Evolutionary conservation across 2,329 filamentous ascomycete species (phyloP), one percentile per base, ranked within the genome.

Genomic region (Microdochium nivale): DNA sequence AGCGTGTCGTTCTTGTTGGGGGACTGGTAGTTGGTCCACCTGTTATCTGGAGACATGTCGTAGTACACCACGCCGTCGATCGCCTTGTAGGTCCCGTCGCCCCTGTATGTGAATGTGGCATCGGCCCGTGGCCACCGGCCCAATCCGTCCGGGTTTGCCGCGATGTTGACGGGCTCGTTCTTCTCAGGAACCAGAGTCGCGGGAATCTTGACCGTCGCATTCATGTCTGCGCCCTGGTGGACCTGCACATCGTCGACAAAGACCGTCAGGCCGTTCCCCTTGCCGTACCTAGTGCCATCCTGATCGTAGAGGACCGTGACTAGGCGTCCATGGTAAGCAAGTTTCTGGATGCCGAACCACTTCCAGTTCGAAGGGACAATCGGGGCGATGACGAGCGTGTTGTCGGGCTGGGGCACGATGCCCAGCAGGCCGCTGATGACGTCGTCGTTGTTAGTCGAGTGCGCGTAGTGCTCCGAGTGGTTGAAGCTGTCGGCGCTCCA

Each of bases 401-500:
- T 60, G n/a, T 70, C 68, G 7, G 66, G 53, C 10, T 64, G 66
- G 3, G 69, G 67, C 14, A 70, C 55, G 8, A 74, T 64, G 3
- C 72, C 72, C 14, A 75, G 53, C 1, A 75, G 59, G 2, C 71
- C 69, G 8, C 71, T 69, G 47, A 75, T 67, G 4, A 75, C 63
- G 52, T 74, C 70, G 59, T 75, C 70, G 24, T 71, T 65, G 54
- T 71, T 70, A 1, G 70, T 73, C 0, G 70, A 74, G 55, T 74
- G 72, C 51, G 69, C 63, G 55, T 74, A 74, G 56, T 74, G 63
- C 56, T 72, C 70, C 1, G 62, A 66, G 49, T 71, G 69, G 50
- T 71, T 70, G n/a, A 54, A 55, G 11, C 58, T 53, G 52, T 72
- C 67, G 16, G 62, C 62, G 51, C 57, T 65, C 66, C 71, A 72